Conservation (phyloP, 768 basidiomycete genomes). For the Exidia glandulosa region DNA sequence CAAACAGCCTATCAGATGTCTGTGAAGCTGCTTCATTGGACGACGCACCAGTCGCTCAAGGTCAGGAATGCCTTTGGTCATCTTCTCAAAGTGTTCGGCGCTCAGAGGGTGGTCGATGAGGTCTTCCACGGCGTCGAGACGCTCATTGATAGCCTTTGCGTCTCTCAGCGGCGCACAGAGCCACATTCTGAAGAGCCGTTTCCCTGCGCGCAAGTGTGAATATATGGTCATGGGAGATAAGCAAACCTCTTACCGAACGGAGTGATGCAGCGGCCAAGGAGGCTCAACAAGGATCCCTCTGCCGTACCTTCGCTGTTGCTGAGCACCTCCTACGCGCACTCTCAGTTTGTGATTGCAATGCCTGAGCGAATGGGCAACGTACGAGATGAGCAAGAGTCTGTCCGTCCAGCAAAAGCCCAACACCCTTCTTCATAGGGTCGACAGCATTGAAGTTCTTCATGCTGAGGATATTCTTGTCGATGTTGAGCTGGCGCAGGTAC, state of each 20-base stretch:
- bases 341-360: background rate
- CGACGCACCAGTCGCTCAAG: conserved; percentile 75
- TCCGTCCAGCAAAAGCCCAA: conserved; percentile 68
- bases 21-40: background rate
- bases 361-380: conserved; percentile 6
- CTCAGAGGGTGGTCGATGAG: conserved; percentile 73
- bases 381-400: conserved; percentile 92
- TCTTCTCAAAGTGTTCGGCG: conserved; percentile 57
- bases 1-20: background rate
- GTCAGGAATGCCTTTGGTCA: conserved; percentile 80
- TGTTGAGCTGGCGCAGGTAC: conserved; percentile 87
- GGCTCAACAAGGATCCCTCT: conserved; percentile 77
- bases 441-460: conserved; percentile 98
- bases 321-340: conserved; percentile 45
- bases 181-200: conserved; percentile 95
- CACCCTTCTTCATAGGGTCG: conserved; percentile 77
- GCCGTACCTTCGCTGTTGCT: conserved; percentile 89
- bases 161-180: conserved; percentile 84
- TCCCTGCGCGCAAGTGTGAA: conserved; percentile 38
- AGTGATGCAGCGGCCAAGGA: conserved; percentile 76
- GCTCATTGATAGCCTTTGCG: conserved; percentile 78
- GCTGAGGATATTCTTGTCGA: conserved; percentile 87
- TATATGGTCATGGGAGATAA: background rate
- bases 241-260: conserved; percentile 61
- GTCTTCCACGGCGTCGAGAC: conserved; percentile 91